Conservation (phyloP, 768 basidiomycete genomes). For the Russula compacta region DNA sequence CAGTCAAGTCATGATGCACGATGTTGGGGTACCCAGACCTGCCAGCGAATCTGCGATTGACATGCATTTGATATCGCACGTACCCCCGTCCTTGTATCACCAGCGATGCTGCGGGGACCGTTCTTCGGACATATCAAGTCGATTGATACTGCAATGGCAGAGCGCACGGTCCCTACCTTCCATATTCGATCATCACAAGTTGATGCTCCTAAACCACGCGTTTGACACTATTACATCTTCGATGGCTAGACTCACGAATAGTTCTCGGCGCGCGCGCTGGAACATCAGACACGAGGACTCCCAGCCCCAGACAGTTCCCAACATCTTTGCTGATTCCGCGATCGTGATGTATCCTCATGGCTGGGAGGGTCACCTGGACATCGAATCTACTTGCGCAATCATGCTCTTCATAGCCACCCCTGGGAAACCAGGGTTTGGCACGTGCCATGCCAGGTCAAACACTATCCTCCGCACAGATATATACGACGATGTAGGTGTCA, state of each 20-base stretch:
- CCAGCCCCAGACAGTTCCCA: not conserved
- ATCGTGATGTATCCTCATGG: not conserved
- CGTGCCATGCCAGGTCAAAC: not conserved
- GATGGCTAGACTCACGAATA: not conserved
- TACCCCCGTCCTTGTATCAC: not conserved
- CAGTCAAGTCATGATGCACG: not conserved
- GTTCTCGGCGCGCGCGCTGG: not conserved
- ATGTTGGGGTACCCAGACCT: not conserved
- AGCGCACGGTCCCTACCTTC: conserved; percentile 2
- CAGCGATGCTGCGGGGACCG: not conserved
- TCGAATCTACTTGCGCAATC: not conserved
- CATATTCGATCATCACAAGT: not conserved
- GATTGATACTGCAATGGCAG: not conserved
- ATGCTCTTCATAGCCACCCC: not conserved
- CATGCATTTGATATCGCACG: not conserved
- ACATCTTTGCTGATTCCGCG: not conserved
- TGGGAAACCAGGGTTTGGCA: not conserved
- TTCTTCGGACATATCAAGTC: not conserved
- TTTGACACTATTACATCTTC: not conserved
- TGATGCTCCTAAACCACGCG: not conserved
- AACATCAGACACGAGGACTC: conserved; percentile 2
- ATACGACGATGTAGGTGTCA: conserved; percentile 3
- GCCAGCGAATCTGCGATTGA: not conserved
- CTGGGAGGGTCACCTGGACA: not conserved
- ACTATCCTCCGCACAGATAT: not conserved